These are phyloP conservation scores for Oryza glumipatula DNA, from an alignment of 176 grass and related monocot genomes.

Conservation along the genomic window DNA sequence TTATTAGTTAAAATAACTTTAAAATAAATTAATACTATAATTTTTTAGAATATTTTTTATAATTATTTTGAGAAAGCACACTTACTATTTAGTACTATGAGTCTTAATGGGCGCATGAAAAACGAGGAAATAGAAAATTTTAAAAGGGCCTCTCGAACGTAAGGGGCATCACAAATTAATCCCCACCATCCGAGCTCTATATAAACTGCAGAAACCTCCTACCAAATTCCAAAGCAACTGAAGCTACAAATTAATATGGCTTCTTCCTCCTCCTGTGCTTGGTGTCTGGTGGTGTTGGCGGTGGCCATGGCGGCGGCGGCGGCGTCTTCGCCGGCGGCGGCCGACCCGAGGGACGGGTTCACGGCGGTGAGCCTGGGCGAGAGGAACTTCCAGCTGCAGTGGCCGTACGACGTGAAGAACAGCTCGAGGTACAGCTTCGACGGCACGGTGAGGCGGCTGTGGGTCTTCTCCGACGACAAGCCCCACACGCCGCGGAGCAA, in stretches of 20 bases:
- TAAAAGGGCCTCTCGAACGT: too few species aligned
- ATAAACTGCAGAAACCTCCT: not conserved
- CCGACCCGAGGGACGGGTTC: conserved; percentile 49
- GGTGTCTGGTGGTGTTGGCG: not conserved
- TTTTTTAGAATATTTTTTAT: too few species aligned
- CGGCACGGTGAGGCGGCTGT: conserved; percentile 39
- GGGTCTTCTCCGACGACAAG: conserved; percentile 51
- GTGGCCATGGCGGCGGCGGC: too few species aligned
- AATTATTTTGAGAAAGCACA: too few species aligned
- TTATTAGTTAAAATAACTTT: too few species aligned
- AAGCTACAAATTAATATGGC: too few species aligned
- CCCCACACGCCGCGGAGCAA: conserved; percentile 3
- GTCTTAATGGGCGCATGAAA: too few species aligned
- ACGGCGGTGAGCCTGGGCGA: conserved; percentile 40
- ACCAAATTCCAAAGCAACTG: too few species aligned
- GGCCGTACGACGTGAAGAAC: conserved; percentile 32
- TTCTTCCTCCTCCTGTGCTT: not conserved
- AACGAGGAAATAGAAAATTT: too few species aligned
- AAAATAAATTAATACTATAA: too few species aligned
- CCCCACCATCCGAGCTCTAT: not conserved
- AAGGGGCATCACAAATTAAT: too few species aligned
- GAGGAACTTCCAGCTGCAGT: conserved; percentile 40
- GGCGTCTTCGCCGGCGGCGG: not conserved
- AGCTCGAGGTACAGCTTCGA: conserved; percentile 26
- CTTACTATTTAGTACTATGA: too few species aligned